A percentile compares a stretch with the other conserved stretches of the same genome.
Conservation (phyloP, 108 stramenopile species). For the Discostella pseudostelligera region DNA sequence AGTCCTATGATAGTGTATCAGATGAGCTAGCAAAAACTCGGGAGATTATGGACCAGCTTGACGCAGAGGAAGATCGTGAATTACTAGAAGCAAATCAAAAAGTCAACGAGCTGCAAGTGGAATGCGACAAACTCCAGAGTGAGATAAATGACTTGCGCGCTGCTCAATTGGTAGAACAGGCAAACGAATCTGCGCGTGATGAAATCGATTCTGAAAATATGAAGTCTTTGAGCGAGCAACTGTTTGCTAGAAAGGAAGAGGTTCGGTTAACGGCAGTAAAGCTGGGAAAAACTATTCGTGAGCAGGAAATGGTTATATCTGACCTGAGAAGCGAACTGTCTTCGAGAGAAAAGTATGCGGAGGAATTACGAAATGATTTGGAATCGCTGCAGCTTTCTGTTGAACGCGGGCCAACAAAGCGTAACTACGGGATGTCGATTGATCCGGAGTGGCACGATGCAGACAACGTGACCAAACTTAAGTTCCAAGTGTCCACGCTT, state of each 20-base stretch:
- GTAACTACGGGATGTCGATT: conserved; percentile 28
- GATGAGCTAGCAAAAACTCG: conserved; percentile 23
- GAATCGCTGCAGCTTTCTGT: conserved; percentile 23
- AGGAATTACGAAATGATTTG: conserved; percentile 22
- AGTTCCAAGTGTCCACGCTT: conserved; percentile 23
- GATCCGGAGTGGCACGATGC: conserved; percentile 36
- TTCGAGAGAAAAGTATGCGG: conserved; percentile 24
- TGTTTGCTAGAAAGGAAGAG: conserved; percentile 33
- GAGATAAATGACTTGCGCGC: conserved; percentile 17
- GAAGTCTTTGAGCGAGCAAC: conserved; percentile 38
- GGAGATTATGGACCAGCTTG: conserved; percentile 23
- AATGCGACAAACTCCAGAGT: conserved; percentile 16
- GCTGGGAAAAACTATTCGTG: conserved; percentile 29
- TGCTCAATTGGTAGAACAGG: conserved; percentile 41
- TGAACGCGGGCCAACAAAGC: conserved; percentile 9
- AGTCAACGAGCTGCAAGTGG: conserved; percentile 21
- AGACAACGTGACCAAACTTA: conserved; percentile 34
- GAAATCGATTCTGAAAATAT: conserved; percentile 26
- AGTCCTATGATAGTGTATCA: conserved; percentile 20
- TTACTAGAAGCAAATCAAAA: conserved; percentile 27
- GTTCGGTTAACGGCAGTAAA: conserved; percentile 19
- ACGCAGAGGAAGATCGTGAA: conserved; percentile 25
- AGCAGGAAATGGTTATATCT: conserved; percentile 38
- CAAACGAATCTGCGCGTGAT: conserved; percentile 22
- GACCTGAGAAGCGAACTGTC: conserved; percentile 36